Evolutionary conservation across 371 early-diverging fungal species (phyloP).

Genomic region (Mucor piriformis): DNA sequence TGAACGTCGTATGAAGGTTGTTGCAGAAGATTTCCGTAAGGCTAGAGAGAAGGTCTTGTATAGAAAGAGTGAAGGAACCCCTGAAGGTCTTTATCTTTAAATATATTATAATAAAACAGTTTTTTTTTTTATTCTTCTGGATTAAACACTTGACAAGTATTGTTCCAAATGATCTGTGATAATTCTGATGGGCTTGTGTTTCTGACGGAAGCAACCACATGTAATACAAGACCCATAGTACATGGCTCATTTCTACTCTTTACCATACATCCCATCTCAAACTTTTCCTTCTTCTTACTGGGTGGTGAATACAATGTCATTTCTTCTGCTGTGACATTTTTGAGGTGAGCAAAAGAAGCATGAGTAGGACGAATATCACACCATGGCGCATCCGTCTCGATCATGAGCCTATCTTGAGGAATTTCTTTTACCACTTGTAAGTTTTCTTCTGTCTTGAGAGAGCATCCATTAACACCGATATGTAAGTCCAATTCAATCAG

Average conservation of each 20-base stretch:
- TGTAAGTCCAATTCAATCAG: conserved; percentile 81
- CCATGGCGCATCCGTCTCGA: conserved; percentile 98
- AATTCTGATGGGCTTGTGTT: conserved; percentile 49
- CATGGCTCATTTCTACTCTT: conserved; percentile 90
- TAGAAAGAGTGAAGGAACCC: conserved; percentile 98
- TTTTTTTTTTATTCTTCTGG: conserved; percentile 14
- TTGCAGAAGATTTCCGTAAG: conserved; percentile 97
- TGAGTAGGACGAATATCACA: conserved; percentile 94
- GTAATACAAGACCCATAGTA: conserved; percentile 65
- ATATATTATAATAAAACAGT: conserved; percentile 2
- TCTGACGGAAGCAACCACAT: conserved; percentile 61
- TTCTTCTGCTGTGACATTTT: conserved; percentile 33
- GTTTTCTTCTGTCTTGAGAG: conserved; percentile 88
- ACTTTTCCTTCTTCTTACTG: conserved; percentile 76
- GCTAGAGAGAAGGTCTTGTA: conserved; percentile 99
- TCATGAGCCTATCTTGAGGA: conserved; percentile 82
- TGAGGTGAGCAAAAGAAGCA: conserved; percentile 70
- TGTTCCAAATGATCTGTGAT: conserved; percentile 61
- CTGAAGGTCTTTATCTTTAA: conserved; percentile 94
- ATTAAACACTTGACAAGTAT: conserved; percentile 59
- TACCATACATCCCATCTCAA: conserved; percentile 72
- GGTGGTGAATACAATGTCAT: conserved; percentile 44
- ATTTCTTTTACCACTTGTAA: conserved; percentile 78
- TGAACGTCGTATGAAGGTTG: conserved; percentile 99
- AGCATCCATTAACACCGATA: conserved; percentile 98